These are phyloP conservation scores for Lizanozyma gosingica DNA, from an alignment of 1,139 yeast genomes.

Conservation along the genomic window DNA sequence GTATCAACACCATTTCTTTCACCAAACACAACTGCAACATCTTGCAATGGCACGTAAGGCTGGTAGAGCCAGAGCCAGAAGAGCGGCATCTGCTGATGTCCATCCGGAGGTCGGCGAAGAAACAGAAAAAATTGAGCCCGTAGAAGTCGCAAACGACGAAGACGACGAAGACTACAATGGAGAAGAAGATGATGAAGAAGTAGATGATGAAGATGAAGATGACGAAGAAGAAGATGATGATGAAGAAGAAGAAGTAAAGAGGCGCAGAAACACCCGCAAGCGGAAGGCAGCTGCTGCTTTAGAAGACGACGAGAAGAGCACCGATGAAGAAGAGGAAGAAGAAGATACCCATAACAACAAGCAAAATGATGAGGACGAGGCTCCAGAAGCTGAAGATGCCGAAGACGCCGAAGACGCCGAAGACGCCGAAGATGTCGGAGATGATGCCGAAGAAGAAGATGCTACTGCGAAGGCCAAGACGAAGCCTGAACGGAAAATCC, in stretches of 20 bases:
- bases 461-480: slow-evolving; percentile 4
- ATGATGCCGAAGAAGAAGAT: slow-evolving; percentile 11
- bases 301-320: slow-evolving; percentile 12
- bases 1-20: too few relatives aligned
- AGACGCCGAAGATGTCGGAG: slow-evolving; percentile 11
- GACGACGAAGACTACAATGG: slow-evolving; percentile 14
- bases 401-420: slow-evolving; percentile 8
- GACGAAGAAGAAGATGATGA: slow-evolving; percentile 11
- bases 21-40: too few relatives aligned
- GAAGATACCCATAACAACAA: slow-evolving; percentile 15
- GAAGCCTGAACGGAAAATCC: slow-evolving; percentile 20
- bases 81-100: neutral
- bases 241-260: slow-evolving; percentile 14
- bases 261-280: slow-evolving; percentile 7
- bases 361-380: slow-evolving; percentile 11
- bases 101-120: slow-evolving; percentile 3
- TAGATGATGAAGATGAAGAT: slow-evolving; percentile 7
- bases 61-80: neutral
- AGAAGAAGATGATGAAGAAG: slow-evolving; percentile 12
- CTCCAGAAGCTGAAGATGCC: slow-evolving; percentile 14
- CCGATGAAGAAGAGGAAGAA: slow-evolving; percentile 4
- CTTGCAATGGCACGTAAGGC: neutral
- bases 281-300: slow-evolving; percentile 11
- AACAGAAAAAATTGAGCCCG: slow-evolving; percentile 10
- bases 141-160: slow-evolving; percentile 14